Evolutionary conservation across 306 rosid species (phyloP).

Genomic region (Comarum palustre): DNA sequence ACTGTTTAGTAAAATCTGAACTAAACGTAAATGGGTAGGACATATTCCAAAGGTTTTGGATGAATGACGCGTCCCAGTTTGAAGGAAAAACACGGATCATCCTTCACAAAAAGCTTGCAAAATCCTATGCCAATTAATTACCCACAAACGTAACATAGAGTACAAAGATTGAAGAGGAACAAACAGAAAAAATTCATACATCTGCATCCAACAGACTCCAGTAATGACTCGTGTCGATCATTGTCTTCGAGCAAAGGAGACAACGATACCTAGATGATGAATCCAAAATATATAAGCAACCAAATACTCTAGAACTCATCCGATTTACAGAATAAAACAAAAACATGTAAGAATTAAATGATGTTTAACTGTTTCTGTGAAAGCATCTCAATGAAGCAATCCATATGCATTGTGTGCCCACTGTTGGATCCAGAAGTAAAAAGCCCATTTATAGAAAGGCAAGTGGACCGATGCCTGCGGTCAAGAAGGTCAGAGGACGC

Average conservation of each 20-base stretch:
- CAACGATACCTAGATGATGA: constrained; percentile 56
- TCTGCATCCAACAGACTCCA: constrained; percentile 54
- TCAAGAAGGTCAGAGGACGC: no score
- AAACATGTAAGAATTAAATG: background rate
- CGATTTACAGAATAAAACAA: background rate
- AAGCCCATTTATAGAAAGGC: no score
- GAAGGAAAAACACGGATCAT: background rate
- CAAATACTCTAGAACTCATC: no score
- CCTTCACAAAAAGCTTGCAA: background rate
- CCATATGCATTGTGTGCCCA: constrained; percentile 77
- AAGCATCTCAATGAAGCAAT: constrained; percentile 52
- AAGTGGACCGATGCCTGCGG: no score
- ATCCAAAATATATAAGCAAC: constrained; percentile 24
- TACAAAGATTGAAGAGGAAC: background rate
- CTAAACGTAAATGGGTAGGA: no score
- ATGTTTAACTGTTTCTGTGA: constrained; percentile 45
- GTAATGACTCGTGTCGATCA: constrained; percentile 34
- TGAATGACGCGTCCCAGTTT: no score
- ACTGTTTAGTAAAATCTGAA: background rate
- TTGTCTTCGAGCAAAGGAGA: constrained; percentile 63
- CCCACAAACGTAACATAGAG: background rate
- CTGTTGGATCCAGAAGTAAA: no score
- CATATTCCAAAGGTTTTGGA: background rate
- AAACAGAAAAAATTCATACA: constrained; percentile 30
- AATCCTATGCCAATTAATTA: background rate